These are phyloP conservation scores for Cyberlindnera bimundalis DNA, from an alignment of 805 yeast species.

Conservation along the genomic window DNA sequence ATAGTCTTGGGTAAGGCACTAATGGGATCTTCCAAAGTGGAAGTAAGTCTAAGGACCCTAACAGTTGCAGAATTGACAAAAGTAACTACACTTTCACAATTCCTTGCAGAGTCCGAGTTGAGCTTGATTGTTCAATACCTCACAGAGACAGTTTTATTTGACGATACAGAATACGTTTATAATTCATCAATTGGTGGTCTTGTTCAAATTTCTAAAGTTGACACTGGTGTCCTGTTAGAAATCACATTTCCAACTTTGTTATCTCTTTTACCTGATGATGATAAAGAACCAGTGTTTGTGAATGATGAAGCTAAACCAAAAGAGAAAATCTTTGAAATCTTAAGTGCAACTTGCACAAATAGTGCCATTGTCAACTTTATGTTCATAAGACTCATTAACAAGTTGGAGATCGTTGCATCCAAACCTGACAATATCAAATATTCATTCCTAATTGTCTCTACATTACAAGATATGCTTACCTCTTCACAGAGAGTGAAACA, in stretches of 20 bases:
- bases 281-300: conserved; percentile 27
- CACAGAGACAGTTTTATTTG: conserved; percentile 55
- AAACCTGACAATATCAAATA: conserved; percentile 13
- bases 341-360: conserved; percentile 29
- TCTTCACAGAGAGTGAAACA: conserved; percentile 21
- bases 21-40: conserved; percentile 62
- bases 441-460: conserved; percentile 19
- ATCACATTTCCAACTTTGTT: conserved; percentile 50
- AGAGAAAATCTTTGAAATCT: conserved; percentile 26
- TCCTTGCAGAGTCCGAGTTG: conserved; percentile 52
- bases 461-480: conserved; percentile 19
- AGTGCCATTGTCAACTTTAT: conserved; percentile 36
- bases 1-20: conserved; percentile 66
- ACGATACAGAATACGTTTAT: conserved; percentile 48
- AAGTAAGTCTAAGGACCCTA: conserved; percentile 63
- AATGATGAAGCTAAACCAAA: conserved; percentile 26
- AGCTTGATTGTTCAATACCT: conserved; percentile 62
- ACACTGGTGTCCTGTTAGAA: conserved; percentile 42
- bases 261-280: conserved; percentile 46
- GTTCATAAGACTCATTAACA: conserved; percentile 35
- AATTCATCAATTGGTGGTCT: conserved; percentile 55
- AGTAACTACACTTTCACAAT: conserved; percentile 46
- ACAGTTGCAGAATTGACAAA: conserved; percentile 63
- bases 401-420: conserved; percentile 25
- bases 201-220: conserved; percentile 38